Evolutionary conservation across 352 stramenopile species (phyloP), one percentile per base, ranked within the genome.

Genomic region (Phytophthora aleatoria): DNA sequence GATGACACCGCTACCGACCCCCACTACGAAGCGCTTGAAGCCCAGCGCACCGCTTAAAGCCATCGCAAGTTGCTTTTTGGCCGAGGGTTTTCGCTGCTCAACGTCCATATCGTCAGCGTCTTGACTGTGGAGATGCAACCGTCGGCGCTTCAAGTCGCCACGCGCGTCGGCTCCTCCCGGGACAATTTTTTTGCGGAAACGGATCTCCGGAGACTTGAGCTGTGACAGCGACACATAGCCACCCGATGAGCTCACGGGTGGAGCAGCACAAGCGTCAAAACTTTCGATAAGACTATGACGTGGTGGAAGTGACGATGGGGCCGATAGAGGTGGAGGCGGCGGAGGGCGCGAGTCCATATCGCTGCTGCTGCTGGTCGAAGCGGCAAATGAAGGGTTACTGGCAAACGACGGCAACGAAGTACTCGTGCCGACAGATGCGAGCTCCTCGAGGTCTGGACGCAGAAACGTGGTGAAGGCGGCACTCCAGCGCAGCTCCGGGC

Each of bases 161-260:
- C 76, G 77, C n/a, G 58, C 67, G 61, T 87, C 65, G n/a, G 59
- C 73, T 11, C 57, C 48, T 50, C 64, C 68, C 6, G 67, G 67
- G 5, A 69, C 42, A 53, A 72, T 45, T 35, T 87, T 80, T 54
- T 77, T 85, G 8, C 68, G 61, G 67, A 92, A 92, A 54, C 81
- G 82, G 57, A 92, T 91, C 66, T 92, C 77, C 9, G 82, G 84
- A 50, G 84, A 92, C 54, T 84, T 80, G 44, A 92, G 67, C 50
- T 83, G 74, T 52, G 84, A 92, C 20, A 92, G 70, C 35, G 84
- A 92, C 30, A 92, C 80, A 64, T 92, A 92, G 5, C 84, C 79
- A n/a, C 74, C 81, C 4, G 61, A 73, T 9, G 79, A 69, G 44
- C 78, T 82, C 52, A 79, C 68, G 16, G 67, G 71, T 12, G 63